Base-by-base conservation (phyloP, 495 filamentous ascomycete genomes). In the Penicillium antarcticum region DNA sequence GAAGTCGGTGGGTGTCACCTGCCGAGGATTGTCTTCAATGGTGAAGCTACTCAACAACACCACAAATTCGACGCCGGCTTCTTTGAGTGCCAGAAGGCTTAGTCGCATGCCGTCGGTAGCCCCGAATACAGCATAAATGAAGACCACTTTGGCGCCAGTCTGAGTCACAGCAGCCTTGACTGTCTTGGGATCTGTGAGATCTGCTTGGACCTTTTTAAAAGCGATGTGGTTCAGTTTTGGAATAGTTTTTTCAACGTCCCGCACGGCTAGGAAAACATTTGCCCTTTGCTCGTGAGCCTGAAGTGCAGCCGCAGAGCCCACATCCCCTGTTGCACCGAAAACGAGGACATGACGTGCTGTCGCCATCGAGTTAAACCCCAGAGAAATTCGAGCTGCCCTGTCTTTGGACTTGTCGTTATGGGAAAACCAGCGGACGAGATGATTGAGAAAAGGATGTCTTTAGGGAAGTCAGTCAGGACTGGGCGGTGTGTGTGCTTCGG, bases 21-120 rank as follows among this genome's bases (percentile, higher is more conserved):
- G 44, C 3, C 36, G 34, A 7, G 38, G 32, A 31, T 55, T 52
- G 13, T 23, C 39, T 1, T 42, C n/a, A 2, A 58, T 33, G 6
- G 47, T 51, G 40, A 42, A 53, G 37, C 59, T 62, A 45, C 59
- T 62, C 37, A 59, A 39, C 3, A 58, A 37, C 2, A 62, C 56
- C 4, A 62, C 42, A 8, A 36, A 56, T 10, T 58, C 40, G 32
- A 62, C 53, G 3, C 56, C 56, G 9, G 46, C 39, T 11, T 48
- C 48, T 35, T 55, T 55, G 3, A 59, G 44, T 1, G 56, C 56
- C 11, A 8, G 17, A 4, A 59, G 34, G 21, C 37, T 41, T 2
- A 23, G 14, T 8, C 36, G 40, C 56, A 59, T 54, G 14, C 43
- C 32, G 13, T 55, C 56, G 7, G 26, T 4, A 18, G 42, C 11